Conservation (phyloP, 140 eudicot genomes). For the Anethum foeniculum region DNA sequence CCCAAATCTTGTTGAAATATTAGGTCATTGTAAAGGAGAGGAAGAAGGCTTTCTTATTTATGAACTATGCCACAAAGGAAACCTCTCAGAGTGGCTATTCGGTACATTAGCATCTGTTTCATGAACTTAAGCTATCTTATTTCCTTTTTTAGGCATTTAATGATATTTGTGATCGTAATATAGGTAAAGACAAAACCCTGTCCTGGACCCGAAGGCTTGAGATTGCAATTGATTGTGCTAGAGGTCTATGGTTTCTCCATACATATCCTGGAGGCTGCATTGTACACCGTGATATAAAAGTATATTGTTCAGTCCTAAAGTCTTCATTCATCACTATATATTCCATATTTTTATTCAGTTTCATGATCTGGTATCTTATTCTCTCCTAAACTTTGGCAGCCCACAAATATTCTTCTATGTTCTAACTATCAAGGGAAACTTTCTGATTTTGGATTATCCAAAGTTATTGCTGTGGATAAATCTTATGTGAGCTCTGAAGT, state of each 20-base stretch:
- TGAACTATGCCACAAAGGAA: conserved; percentile 77
- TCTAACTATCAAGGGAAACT: conserved; percentile 64
- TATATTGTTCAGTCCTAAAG: conserved; percentile 6
- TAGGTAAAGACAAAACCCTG: conserved; percentile 47
- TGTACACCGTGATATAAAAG: conserved; percentile 83
- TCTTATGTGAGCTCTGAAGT: conserved; percentile 85
- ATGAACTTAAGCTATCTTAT: not conserved
- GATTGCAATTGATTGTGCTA: conserved; percentile 72
- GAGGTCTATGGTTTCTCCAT: conserved; percentile 78
- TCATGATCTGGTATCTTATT: not conserved
- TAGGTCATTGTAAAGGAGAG: conserved; percentile 70
- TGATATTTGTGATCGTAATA: not conserved
- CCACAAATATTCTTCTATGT: conserved; percentile 66
- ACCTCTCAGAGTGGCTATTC: conserved; percentile 75
- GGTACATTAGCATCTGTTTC: conserved; percentile 24
- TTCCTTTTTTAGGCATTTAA: not conserved
- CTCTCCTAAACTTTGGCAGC: conserved; percentile 31
- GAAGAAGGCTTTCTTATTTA: conserved; percentile 74
- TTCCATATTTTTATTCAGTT: not conserved
- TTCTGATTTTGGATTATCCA: conserved; percentile 76
- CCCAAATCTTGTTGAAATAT: conserved; percentile 62
- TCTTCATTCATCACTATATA: not conserved
- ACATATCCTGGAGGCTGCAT: conserved; percentile 72
- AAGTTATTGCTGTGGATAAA: conserved; percentile 50
- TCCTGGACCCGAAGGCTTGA: conserved; percentile 73